A percentile compares a stretch with the other conserved stretches of the same genome.
phyloP scores from a whole-genome alignment of 1,284 basidiomycete species.

The Microbotryum saponariae region DNA sequence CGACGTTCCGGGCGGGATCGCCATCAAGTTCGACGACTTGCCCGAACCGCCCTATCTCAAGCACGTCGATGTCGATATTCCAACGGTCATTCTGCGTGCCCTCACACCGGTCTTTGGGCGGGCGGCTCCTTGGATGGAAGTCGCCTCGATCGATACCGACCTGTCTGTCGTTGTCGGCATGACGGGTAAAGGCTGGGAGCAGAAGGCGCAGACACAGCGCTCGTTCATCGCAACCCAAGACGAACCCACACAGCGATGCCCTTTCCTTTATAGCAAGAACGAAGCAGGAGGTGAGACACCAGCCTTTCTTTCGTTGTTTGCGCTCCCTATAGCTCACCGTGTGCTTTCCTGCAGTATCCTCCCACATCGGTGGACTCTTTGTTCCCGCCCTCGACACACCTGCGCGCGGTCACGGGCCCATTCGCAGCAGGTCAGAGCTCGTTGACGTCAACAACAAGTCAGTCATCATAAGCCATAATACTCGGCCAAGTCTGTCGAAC shows the following conservation, averaged over 20 bases:
- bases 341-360: not conserved
- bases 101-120: constrained; percentile 16
- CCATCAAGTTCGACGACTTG: constrained; percentile 62
- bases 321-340: not conserved
- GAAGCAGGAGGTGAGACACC: not conserved
- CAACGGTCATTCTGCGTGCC: constrained; percentile 44
- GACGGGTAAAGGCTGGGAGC: constrained; percentile 54
- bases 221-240: constrained; percentile 68
- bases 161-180: constrained; percentile 61
- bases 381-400: constrained; percentile 9
- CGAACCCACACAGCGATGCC: constrained; percentile 51
- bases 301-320: not conserved
- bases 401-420: not conserved
- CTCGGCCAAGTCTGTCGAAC: no score
- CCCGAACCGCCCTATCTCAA: constrained; percentile 51
- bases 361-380: constrained; percentile 6
- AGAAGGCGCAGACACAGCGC: constrained; percentile 52
- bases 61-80: constrained; percentile 46
- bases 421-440: no score
- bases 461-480: no score
- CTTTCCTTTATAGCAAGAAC: constrained; percentile 21
- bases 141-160: constrained; percentile 53
- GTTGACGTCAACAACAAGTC: no score
- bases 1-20: constrained; percentile 54
- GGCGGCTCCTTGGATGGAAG: constrained; percentile 59